Conservation (phyloP, 352 stramenopile genomes). For the Phytophthora europaea region DNA sequence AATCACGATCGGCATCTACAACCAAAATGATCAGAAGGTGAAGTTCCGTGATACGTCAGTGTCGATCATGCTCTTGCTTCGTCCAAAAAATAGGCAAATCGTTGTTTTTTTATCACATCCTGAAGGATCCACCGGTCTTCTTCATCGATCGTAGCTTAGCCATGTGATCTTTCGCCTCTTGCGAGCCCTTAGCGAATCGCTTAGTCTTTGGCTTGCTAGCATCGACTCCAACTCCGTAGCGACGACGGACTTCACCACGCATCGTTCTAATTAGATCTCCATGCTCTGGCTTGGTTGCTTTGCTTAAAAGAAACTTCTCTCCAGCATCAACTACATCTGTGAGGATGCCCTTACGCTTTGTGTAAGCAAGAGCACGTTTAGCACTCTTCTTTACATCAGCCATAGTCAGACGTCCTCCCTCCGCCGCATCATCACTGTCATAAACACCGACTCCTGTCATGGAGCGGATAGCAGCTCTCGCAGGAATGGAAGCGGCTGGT, state of each 20-base stretch:
- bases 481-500: background rate
- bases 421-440: conserved; percentile 6
- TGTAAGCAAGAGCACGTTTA: background rate
- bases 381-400: conserved; percentile 14
- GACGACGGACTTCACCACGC: too few relatives aligned
- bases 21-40: background rate
- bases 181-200: background rate
- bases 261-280: too few relatives aligned
- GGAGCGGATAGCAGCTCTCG: background rate
- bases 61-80: background rate
- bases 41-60: background rate
- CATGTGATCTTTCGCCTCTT: background rate
- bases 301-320: too few relatives aligned
- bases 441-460: conserved; percentile 14
- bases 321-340: background rate
- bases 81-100: background rate
- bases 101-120: background rate
- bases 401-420: background rate
- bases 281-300: too few relatives aligned
- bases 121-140: background rate
- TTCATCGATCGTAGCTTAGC: background rate
- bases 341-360: conserved; percentile 18
- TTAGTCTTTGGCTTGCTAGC: background rate
- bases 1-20: background rate
- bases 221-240: conserved; percentile 6